Percentiles rank a stretch among this genome's conserved stretches.
Evolutionary conservation across 148 eudicot species (phyloP).

Genomic region (Nyssa sinensis): DNA sequence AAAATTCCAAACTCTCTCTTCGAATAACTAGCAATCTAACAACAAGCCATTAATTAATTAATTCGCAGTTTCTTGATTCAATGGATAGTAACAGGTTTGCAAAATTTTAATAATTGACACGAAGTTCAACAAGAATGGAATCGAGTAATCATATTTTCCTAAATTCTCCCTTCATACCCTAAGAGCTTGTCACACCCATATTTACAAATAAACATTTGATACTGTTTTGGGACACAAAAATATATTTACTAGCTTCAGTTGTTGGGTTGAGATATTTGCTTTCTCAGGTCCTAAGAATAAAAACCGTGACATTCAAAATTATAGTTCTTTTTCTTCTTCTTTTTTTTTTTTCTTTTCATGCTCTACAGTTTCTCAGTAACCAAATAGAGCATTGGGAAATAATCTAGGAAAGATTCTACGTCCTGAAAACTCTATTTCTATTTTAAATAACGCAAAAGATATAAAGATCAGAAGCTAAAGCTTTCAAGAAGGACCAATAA

Average conservation of each 20-base stretch:
- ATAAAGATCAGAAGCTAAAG: not conserved
- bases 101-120: not conserved
- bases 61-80: not conserved
- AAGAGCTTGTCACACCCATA: no score
- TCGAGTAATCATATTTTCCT: no score
- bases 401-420: not conserved
- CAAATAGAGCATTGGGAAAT: not conserved
- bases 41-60: not conserved
- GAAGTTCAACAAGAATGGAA: no score
- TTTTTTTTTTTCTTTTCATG: not conserved
- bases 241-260: no score
- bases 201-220: no score
- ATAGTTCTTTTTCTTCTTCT: not conserved
- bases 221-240: no score
- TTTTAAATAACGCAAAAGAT: not conserved
- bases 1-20: not conserved
- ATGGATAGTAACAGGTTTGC: not conserved
- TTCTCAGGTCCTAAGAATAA: not conserved
- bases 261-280: not conserved
- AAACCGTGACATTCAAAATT: not conserved
- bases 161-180: no score
- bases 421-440: not conserved
- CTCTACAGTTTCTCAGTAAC: not conserved
- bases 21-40: not conserved
- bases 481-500: not conserved